A percentile compares a stretch with the other conserved stretches of the same genome.
phyloP scores from a whole-genome alignment of 1,284 basidiomycete genomes.

The Rhodotorula sp. region DNA sequence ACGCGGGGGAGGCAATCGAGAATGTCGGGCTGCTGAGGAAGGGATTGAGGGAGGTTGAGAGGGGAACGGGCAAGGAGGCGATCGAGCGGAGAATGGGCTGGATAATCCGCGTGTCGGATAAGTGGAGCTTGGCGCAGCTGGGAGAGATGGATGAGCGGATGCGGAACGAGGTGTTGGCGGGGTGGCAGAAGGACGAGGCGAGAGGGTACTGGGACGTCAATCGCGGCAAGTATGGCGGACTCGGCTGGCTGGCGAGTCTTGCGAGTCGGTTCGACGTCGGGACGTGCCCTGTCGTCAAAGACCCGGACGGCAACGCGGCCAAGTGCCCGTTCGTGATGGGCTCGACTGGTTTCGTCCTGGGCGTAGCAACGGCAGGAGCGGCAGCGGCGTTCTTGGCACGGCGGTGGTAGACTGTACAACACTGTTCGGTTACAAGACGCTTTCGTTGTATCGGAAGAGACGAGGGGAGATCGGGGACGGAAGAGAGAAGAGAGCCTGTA shows the following conservation, averaged over 20 bases:
- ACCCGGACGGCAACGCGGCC: slow-evolving; percentile 25
- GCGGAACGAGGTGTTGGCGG: slow-evolving; percentile 46
- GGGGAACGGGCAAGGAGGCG: slow-evolving; percentile 67
- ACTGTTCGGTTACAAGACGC: neutral
- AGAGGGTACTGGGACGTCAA: slow-evolving; percentile 42
- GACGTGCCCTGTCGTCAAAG: slow-evolving; percentile 27
- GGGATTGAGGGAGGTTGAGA: slow-evolving; percentile 68
- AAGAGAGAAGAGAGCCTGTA: too few species aligned
- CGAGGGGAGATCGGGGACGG: too few species aligned
- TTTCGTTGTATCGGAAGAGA: too few species aligned
- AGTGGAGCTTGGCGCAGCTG: slow-evolving; percentile 77
- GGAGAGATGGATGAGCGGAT: slow-evolving; percentile 61
- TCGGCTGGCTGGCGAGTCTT: slow-evolving; percentile 5
- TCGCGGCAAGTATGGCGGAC: neutral
- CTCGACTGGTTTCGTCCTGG: slow-evolving; percentile 25
- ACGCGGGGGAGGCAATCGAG: slow-evolving; percentile 75
- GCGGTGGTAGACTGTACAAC: neutral
- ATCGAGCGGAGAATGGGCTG: slow-evolving; percentile 83
- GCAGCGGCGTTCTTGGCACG: neutral
- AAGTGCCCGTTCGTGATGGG: slow-evolving; percentile 36
- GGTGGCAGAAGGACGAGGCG: slow-evolving; percentile 48
- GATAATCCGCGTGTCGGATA: slow-evolving; percentile 88
- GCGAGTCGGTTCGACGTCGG: slow-evolving; percentile 11
- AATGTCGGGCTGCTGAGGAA: slow-evolving; percentile 71
- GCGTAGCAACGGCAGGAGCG: slow-evolving; percentile 11